A percentile compares a stretch with the other conserved stretches of the same genome.
These are phyloP conservation scores for Favolaschia claudopus DNA, from an alignment of 768 basidiomycete species.

Conservation along the genomic window DNA sequence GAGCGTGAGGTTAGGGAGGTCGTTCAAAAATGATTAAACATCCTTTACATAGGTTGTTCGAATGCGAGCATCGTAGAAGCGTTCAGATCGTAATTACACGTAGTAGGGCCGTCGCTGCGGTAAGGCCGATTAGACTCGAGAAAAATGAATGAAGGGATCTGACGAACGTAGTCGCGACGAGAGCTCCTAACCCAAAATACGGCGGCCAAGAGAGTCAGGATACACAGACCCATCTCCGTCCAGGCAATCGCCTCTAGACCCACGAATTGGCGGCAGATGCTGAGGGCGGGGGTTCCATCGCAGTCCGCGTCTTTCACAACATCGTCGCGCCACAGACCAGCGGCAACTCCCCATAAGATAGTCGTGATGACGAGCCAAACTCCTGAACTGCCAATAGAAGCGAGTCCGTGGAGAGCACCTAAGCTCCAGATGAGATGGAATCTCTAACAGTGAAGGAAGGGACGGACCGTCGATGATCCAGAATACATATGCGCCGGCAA, in stretches of 20 bases:
- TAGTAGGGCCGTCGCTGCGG: constrained; percentile 26
- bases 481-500: constrained; percentile 55
- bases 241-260: constrained; percentile 60
- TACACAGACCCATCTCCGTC: constrained; percentile 59
- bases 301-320: constrained; percentile 49
- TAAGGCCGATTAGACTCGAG: not conserved
- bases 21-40: too few relatives aligned
- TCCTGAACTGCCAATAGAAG: constrained; percentile 59
- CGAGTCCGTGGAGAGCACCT: constrained; percentile 51
- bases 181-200: constrained; percentile 54
- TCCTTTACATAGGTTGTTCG: too few relatives aligned
- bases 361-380: constrained; percentile 59
- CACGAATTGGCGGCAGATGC: constrained; percentile 53
- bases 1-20: too few relatives aligned
- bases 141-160: not conserved
- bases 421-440: not conserved
- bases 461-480: constrained; percentile 55
- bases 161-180: constrained; percentile 43
- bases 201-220: constrained; percentile 52
- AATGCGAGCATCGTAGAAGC: too few relatives aligned
- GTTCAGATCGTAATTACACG: constrained; percentile 8
- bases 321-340: constrained; percentile 54
- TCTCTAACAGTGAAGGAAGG: not conserved
- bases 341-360: constrained; percentile 57
- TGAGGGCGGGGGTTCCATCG: constrained; percentile 41